A percentile compares a stretch with the other conserved stretches of the same genome.
phyloP scores from a whole-genome alignment of 345 rosid species.

The Gossypium bickii region DNA sequence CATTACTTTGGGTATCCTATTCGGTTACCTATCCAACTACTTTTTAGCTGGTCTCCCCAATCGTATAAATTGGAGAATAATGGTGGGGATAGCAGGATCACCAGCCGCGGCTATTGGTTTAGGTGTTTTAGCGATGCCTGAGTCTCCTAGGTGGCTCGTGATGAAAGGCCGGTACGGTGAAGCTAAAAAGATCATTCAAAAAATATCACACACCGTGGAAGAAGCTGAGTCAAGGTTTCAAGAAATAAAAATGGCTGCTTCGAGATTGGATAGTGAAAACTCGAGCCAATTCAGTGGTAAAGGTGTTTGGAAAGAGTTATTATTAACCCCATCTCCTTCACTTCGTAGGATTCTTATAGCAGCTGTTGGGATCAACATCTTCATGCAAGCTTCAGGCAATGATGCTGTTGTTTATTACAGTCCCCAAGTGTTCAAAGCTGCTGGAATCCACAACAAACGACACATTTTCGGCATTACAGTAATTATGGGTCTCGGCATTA shows the following conservation, averaged over 20 bases:
- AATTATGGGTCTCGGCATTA: conserved; percentile 44
- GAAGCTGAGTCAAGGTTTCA: conserved; percentile 41
- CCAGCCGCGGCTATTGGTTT: conserved; percentile 33
- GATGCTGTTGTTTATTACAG: conserved; percentile 53
- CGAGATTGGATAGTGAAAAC: neutral
- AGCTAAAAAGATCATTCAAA: conserved; percentile 35
- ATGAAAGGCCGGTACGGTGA: conserved; percentile 40
- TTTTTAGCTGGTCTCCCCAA: conserved; percentile 35
- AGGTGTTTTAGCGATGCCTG: conserved; percentile 35
- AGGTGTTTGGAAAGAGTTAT: conserved; percentile 44
- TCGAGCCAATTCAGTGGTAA: conserved; percentile 18
- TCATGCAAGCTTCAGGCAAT: conserved; percentile 59
- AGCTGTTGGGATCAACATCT: conserved; percentile 50
- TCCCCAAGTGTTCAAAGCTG: conserved; percentile 41
- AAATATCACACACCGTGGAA: conserved; percentile 32
- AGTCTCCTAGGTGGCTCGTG: conserved; percentile 59
- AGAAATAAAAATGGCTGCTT: conserved; percentile 30
- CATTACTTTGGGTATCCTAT: conserved; percentile 38
- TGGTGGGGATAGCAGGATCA: conserved; percentile 47
- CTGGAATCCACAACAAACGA: conserved; percentile 33
- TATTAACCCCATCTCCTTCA: conserved; percentile 31
- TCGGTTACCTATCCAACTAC: conserved; percentile 46
- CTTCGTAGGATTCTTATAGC: conserved; percentile 29
- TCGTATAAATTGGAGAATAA: conserved; percentile 40
- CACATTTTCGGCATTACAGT: conserved; percentile 42